Conservation (phyloP, 1,139 yeast genomes). For the Taphrina deformans region DNA sequence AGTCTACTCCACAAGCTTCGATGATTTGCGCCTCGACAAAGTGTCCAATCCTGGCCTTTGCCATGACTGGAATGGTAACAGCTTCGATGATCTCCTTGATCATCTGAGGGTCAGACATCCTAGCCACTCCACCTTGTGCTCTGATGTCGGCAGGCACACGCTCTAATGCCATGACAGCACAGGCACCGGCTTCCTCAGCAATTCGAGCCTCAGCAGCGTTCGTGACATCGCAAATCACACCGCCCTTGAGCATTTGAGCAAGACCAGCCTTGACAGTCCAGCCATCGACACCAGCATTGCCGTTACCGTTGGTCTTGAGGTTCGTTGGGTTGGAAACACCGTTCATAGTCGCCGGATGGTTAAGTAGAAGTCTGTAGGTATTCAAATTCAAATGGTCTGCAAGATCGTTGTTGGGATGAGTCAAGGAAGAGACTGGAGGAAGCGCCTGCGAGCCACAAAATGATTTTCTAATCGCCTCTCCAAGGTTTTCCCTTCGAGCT, state of each 20-base stretch:
- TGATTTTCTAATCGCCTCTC: constrained; percentile 13
- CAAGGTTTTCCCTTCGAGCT: not conserved
- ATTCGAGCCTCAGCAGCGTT: constrained; percentile 59
- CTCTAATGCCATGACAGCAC: constrained; percentile 89
- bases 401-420: not conserved
- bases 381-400: too few species aligned
- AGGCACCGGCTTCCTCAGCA: constrained; percentile 84
- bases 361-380: too few species aligned
- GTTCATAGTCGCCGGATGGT: too few species aligned
- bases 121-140: constrained; percentile 77
- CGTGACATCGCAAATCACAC: constrained; percentile 59
- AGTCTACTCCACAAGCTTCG: constrained; percentile 69
- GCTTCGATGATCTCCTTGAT: constrained; percentile 72
- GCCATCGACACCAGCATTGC: constrained; percentile 20
- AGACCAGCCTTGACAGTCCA: constrained; percentile 75
- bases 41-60: constrained; percentile 84
- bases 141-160: constrained; percentile 86
- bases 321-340: constrained; percentile 25
- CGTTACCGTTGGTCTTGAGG: constrained; percentile 3
- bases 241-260: constrained; percentile 85
- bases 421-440: not conserved
- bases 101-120: constrained; percentile 87
- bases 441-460: not conserved
- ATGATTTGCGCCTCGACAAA: constrained; percentile 79
- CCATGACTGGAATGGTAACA: constrained; percentile 64